A percentile compares a stretch with the other conserved stretches of the same genome.
Conservation (phyloP, 2,329 filamentous ascomycete species). For the Leptographium radiaticola region DNA sequence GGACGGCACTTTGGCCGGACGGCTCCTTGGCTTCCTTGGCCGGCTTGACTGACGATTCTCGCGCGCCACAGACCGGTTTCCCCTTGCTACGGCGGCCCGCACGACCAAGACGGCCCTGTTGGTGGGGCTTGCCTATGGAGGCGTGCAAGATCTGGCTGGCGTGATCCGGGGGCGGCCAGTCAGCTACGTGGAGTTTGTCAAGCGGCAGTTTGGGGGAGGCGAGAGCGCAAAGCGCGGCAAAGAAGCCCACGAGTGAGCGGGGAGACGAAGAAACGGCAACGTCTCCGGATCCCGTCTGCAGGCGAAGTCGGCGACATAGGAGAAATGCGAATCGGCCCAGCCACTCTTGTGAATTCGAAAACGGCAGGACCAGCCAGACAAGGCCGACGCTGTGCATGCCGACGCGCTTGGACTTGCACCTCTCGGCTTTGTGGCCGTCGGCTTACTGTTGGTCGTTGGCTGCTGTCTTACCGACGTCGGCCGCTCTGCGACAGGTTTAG, state of each 20-base stretch:
- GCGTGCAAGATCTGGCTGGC: conserved; percentile 64
- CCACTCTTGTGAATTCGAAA: too few species aligned
- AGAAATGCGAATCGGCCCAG: not conserved
- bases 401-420: not conserved
- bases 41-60: not conserved
- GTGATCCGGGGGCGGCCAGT: conserved; percentile 57
- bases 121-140: conserved; percentile 67
- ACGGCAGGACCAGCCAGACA: not conserved
- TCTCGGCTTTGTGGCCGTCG: not conserved
- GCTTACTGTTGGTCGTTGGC: not conserved
- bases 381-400: not conserved
- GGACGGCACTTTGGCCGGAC: too few species aligned
- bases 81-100: conserved; percentile 59
- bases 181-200: conserved; percentile 59
- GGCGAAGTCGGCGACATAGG: not conserved
- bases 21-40: too few species aligned
- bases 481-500: not conserved
- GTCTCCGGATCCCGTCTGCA: too few species aligned
- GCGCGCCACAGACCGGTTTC: conserved; percentile 53
- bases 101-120: conserved; percentile 70
- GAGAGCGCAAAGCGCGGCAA: not conserved
- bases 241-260: not conserved
- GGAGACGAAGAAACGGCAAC: too few species aligned
- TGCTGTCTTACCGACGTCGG: not conserved
- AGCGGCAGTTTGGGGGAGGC: conserved; percentile 12